Conservation (phyloP, 2,329 filamentous ascomycete genomes). For the Alternaria arbusti region DNA sequence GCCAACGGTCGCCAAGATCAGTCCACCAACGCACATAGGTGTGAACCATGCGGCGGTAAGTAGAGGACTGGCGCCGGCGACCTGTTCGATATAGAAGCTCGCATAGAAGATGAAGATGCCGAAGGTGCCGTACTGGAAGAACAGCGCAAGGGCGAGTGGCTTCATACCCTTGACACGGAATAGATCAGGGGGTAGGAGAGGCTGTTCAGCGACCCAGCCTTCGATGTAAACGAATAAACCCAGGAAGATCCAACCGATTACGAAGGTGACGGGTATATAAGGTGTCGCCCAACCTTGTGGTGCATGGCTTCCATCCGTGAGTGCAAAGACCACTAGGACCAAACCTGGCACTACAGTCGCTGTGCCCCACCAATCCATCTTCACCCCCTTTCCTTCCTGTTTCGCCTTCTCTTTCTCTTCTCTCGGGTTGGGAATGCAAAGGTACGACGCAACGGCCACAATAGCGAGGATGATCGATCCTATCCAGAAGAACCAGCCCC, state of each 20-base stretch:
- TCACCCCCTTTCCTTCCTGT: constrained; percentile 17
- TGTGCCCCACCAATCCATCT: constrained; percentile 49
- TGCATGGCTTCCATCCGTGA: constrained; percentile 75
- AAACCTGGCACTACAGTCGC: constrained; percentile 58
- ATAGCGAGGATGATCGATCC: constrained; percentile 42
- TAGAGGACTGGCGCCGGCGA: constrained; percentile 37
- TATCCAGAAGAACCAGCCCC: constrained; percentile 46
- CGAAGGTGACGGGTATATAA: constrained; percentile 71
- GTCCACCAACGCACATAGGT: constrained; percentile 45
- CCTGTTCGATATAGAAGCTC: constrained; percentile 46
- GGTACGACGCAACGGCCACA: constrained; percentile 35
- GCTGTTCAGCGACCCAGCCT: constrained; percentile 70
- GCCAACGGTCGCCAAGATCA: constrained; percentile 42
- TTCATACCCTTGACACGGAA: constrained; percentile 73
- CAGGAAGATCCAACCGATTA: constrained; percentile 67
- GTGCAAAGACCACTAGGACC: constrained; percentile 73
- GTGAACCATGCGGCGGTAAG: constrained; percentile 45
- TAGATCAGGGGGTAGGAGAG: constrained; percentile 72
- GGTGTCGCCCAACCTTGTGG: constrained; percentile 74
- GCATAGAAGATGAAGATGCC: constrained; percentile 49
- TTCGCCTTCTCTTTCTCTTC: constrained; percentile 12
- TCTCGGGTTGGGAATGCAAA: constrained; percentile 37
- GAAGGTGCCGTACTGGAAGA: constrained; percentile 55
- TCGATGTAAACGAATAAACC: constrained; percentile 71
- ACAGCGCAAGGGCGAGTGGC: constrained; percentile 40